Evolutionary conservation across 2,329 filamentous ascomycete species (phyloP).

Genomic region (Aspergillus ustus): DNA sequence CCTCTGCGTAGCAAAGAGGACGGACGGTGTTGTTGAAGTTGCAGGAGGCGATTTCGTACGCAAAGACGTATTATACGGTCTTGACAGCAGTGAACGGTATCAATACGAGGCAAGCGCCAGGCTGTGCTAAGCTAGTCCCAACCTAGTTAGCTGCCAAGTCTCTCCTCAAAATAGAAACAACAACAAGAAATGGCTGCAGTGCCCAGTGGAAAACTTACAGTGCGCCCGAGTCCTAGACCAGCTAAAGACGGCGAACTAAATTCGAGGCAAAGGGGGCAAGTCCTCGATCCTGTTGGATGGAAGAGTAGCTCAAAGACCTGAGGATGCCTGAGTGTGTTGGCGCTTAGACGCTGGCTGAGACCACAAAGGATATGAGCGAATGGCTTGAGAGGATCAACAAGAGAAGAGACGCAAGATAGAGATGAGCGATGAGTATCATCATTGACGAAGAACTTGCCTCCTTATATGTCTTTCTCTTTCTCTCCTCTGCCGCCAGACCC

Average conservation of each 20-base stretch:
- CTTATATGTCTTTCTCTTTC: constrained; percentile 6
- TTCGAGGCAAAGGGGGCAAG: not conserved
- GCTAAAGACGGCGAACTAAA: constrained; percentile 9
- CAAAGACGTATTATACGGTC: constrained; percentile 10
- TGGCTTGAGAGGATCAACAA: not conserved
- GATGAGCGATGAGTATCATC: constrained; percentile 5
- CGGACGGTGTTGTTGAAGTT: constrained; percentile 6
- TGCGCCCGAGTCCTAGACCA: constrained; percentile 2
- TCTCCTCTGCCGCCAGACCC: not conserved
- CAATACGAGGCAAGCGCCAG: constrained; percentile 7
- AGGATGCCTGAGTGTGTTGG: constrained; percentile 2
- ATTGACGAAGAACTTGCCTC: not conserved
- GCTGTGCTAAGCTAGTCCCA: not conserved
- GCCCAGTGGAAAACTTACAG: not conserved
- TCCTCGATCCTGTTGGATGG: not conserved
- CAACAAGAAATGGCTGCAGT: not conserved
- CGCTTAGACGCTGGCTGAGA: constrained; percentile 1
- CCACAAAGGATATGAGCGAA: not conserved
- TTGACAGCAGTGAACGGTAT: constrained; percentile 12
- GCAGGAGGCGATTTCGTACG: not conserved
- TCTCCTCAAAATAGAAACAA: constrained; percentile 16
- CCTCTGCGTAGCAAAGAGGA: not conserved
- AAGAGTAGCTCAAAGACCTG: not conserved
- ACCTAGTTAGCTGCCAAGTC: constrained; percentile 9
- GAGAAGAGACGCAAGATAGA: not conserved